Evolutionary conservation across 2,329 filamentous ascomycete genomes (phyloP).

Genomic region (Exophiala xenobiotica): DNA sequence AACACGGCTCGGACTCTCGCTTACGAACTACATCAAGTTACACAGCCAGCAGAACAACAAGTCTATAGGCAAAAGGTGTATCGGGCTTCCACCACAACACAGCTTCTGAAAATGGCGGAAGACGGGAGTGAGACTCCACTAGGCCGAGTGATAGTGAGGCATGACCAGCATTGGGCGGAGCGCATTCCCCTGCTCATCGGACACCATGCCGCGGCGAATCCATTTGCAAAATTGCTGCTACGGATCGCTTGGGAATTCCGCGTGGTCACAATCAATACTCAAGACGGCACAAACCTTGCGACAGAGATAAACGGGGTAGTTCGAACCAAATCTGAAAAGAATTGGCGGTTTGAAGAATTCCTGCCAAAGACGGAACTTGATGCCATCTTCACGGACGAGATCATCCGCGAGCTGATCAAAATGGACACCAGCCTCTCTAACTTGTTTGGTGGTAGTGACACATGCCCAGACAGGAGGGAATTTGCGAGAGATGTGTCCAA

Average conservation of each 20-base stretch:
- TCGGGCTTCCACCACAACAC: no score
- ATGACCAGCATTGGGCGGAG: neutral
- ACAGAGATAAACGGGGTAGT: neutral
- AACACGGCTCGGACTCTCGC: no score
- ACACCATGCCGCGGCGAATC: neutral
- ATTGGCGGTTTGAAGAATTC: neutral
- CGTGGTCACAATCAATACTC: neutral
- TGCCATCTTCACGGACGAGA: neutral
- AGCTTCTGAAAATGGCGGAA: neutral
- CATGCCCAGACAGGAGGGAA: neutral
- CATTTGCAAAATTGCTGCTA: neutral
- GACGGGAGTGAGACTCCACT: neutral
- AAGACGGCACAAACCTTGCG: neutral
- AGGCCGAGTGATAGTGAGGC: neutral
- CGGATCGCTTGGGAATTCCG: neutral
- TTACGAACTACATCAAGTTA: no score
- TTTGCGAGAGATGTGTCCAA: neutral
- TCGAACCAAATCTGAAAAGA: neutral
- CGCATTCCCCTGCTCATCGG: neutral
- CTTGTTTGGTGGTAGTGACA: neutral
- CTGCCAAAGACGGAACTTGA: neutral
- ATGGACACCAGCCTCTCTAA: neutral
- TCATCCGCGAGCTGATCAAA: neutral
- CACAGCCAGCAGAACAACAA: no score
- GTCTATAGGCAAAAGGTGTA: no score